Evolutionary conservation across 2,329 filamentous ascomycete species (phyloP).

Genomic region (Rachicladosporium sp.): DNA sequence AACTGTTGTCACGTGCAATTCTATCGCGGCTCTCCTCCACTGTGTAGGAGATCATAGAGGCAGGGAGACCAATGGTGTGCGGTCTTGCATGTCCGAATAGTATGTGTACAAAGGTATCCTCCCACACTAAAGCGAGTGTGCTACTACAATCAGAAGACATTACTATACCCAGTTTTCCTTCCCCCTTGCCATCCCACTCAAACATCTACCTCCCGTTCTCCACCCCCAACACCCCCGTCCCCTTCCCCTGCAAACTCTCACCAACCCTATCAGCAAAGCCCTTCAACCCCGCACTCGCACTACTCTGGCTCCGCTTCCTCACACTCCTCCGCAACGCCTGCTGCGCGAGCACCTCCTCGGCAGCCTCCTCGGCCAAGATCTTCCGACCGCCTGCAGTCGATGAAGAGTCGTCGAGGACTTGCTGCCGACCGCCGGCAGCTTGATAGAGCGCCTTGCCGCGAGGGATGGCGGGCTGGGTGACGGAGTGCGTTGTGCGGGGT

Average conservation of each 20-base stretch:
- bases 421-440: constrained; percentile 27
- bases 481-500: constrained; percentile 9
- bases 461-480: constrained; percentile 16
- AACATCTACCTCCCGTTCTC: constrained; percentile 22
- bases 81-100: too few species aligned
- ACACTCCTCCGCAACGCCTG: constrained; percentile 26
- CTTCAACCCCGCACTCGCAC: constrained; percentile 21
- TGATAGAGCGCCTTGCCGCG: constrained; percentile 28
- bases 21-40: too few species aligned
- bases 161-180: too few species aligned
- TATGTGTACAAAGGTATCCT: too few species aligned
- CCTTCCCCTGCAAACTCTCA: constrained; percentile 33
- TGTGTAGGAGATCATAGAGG: too few species aligned
- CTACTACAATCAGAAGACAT: too few species aligned
- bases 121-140: too few species aligned
- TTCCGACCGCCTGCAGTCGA: constrained; percentile 18
- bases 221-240: constrained; percentile 33
- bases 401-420: constrained; percentile 26
- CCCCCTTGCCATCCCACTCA: too few species aligned
- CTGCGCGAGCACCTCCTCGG: constrained; percentile 26
- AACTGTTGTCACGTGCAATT: too few species aligned
- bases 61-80: too few species aligned
- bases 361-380: constrained; percentile 27
- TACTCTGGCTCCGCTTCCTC: constrained; percentile 24
- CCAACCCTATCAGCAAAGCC: constrained; percentile 34